phyloP scores from a whole-genome alignment of 129 eudicot genomes.

The Sambucus nigra region DNA sequence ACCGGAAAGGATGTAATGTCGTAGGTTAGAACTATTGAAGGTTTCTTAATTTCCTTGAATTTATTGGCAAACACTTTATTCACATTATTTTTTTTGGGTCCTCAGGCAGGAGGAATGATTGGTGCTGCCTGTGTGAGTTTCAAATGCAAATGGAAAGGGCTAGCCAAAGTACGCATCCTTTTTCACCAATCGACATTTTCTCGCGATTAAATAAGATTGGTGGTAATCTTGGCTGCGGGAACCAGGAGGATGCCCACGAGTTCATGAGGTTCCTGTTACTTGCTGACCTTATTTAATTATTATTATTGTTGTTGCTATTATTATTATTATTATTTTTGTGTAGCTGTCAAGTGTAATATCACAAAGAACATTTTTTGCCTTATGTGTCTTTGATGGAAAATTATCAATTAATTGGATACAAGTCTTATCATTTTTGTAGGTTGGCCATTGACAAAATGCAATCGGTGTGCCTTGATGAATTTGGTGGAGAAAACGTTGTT shows the following conservation, averaged over 20 bases:
- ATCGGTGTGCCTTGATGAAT: too few species aligned
- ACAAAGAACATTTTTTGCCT: too few species aligned
- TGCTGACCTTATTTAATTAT: conserved; percentile 6
- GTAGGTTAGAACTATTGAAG: background rate
- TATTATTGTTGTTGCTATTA: too few species aligned
- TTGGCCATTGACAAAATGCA: too few species aligned
- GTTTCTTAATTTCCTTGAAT: background rate
- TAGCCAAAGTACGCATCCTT: conserved; percentile 46
- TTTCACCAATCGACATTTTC: conserved; percentile 81
- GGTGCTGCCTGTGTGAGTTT: conserved; percentile 96
- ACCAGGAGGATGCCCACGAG: conserved; percentile 97
- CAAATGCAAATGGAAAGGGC: conserved; percentile 73
- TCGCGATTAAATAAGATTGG: conserved; percentile 89
- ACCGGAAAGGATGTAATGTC: conserved; percentile 57
- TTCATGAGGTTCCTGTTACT: conserved; percentile 67
- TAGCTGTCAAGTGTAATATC: too few species aligned
- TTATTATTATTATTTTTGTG: too few species aligned
- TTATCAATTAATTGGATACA: too few species aligned
- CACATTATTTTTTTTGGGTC: background rate
- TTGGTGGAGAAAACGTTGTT: too few species aligned
- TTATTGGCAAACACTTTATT: background rate
- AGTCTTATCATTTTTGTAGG: too few species aligned
- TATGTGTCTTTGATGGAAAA: too few species aligned
- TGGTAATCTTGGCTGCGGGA: conserved; percentile 90
- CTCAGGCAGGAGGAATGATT: conserved; percentile 68